Evolutionary conservation across 78 protist species (phyloP), one percentile per base, ranked within the genome.

Genomic region (Kipferlia bialata): DNA sequence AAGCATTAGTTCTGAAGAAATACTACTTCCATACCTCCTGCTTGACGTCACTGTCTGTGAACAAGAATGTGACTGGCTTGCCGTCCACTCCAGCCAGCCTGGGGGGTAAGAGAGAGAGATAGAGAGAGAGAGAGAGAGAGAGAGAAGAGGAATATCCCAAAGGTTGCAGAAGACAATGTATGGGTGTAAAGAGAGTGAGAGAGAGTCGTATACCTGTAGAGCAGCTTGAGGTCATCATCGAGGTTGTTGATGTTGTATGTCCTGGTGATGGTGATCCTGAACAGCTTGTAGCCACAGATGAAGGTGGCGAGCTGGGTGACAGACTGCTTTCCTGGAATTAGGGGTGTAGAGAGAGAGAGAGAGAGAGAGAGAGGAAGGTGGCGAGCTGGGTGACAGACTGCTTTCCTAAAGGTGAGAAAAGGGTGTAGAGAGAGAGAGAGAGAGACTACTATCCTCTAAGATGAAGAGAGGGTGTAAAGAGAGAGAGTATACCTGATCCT

Each of bases 21-120:
- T 79, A 86, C 82, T 89, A 91, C 26, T 86, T 63, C 81, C 85
- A 89, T 13, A 38, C 62, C 61, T 89, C 94, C 41, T 82, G 68
- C 82, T 82, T 83, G 77, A 89, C 78, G 34, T 89, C 91, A 45
- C 65, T 79, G 70, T 89, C 91, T 10, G 94, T 80, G 44, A 89
- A 75, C 29, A 89, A 22, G 64, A 85, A 82, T 16, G 79, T 33
- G n/a, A 80, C 77, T 3, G 28, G 44, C 57, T 65, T 38, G 56
- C 81, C 79, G 31, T 53, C 37, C n/a, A 64, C 59, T 13, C 90
- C 94, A 0, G 86, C 82, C 1, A n/a, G n/a, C n/a, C n/a, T n/a
- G n/a, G n/a, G n/a, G n/a, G n/a, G n/a, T n/a, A n/a, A n/a, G n/a
- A n/a, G n/a, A n/a, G n/a, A n/a, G n/a, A n/a, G n/a, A n/a, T n/a